Percentiles rank a stretch among this genome's conserved stretches.
These are phyloP conservation scores for Mycena rebaudengoi DNA, from an alignment of 768 basidiomycete species.

Conservation along the genomic window DNA sequence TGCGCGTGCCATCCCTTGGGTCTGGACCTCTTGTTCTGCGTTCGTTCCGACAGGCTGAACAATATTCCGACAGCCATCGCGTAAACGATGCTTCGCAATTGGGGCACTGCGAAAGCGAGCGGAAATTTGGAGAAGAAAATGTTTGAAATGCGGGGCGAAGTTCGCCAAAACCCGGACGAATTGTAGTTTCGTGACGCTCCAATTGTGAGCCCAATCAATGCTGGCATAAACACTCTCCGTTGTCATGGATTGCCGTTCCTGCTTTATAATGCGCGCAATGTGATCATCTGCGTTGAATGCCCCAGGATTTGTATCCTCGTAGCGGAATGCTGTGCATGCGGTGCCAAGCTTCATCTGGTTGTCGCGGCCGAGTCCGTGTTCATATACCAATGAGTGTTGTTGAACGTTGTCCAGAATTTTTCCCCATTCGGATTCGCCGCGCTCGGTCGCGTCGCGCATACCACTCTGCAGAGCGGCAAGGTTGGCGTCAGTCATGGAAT, in stretches of 20 bases:
- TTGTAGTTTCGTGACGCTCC: neutral
- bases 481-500: neutral
- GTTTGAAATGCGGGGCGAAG: neutral
- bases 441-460: neutral
- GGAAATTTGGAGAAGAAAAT: neutral
- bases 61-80: neutral
- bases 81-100: neutral
- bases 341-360: neutral
- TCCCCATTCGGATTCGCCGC: neutral
- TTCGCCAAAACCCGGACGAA: neutral
- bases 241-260: neutral
- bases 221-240: neutral
- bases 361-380: neutral
- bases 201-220: neutral
- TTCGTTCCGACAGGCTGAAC: neutral
- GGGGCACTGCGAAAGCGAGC: neutral
- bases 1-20: neutral
- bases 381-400: neutral
- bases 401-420: neutral
- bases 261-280: neutral
- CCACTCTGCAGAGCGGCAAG: too few relatives aligned
- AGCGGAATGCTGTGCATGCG: neutral
- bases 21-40: neutral
- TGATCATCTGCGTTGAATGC: neutral
- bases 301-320: neutral